Conservation (phyloP, 2,329 filamentous ascomycete species). For the Aspergillus sojae region DNA sequence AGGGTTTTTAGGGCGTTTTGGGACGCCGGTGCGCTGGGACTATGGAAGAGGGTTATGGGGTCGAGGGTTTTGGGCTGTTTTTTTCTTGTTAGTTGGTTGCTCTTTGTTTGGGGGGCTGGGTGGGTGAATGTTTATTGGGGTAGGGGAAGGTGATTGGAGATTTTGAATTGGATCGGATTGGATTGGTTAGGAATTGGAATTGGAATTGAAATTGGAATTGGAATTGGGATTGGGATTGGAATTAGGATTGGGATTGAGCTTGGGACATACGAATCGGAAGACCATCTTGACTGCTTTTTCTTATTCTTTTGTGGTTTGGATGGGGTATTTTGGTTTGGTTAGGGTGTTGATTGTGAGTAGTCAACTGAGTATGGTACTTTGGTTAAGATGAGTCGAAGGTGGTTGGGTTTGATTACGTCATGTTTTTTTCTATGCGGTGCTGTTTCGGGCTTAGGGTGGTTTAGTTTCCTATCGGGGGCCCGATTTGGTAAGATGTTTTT, state of each 20-base stretch:
- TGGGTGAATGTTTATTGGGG: too few species aligned
- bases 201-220: neutral
- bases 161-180: neutral
- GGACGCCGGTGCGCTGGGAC: slow-evolving; percentile 72
- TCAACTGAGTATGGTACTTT: neutral
- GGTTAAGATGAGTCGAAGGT: neutral
- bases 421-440: neutral
- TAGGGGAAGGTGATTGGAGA: too few species aligned
- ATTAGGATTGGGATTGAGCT: neutral
- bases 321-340: neutral
- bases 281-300: slow-evolving; percentile 21
- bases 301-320: neutral
- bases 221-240: neutral
- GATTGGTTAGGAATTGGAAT: neutral
- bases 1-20: slow-evolving; percentile 73
- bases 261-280: slow-evolving; percentile 27
- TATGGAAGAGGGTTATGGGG: slow-evolving; percentile 95
- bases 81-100: slow-evolving; percentile 2
- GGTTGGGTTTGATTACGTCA: neutral
- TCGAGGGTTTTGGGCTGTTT: slow-evolving; percentile 76
- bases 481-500: too few species aligned
- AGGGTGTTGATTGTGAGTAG: neutral
- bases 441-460: too few species aligned
- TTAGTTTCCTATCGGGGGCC: too few species aligned
- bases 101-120: too few species aligned